Evolutionary conservation across 805 yeast species (phyloP).

Genomic region (Starmerella ratchasimensis): DNA sequence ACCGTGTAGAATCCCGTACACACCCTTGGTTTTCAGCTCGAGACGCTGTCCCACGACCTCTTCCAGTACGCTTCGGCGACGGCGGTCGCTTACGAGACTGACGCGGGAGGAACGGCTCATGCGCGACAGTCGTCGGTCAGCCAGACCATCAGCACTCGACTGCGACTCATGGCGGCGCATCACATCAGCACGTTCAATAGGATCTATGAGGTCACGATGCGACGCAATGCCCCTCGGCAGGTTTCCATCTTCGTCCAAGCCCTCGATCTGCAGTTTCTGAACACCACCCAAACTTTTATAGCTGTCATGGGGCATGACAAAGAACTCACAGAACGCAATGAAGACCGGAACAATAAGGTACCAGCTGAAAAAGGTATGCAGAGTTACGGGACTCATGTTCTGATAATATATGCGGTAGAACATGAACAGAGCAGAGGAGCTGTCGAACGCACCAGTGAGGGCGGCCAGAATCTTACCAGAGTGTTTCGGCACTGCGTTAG

Average conservation of each 20-base stretch:
- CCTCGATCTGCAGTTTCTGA: slow-evolving; percentile 42
- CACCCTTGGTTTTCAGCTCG: slow-evolving; percentile 23
- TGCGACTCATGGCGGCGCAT: slow-evolving; percentile 11
- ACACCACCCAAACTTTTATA: slow-evolving; percentile 38
- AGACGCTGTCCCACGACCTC: slow-evolving; percentile 8
- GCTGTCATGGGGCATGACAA: slow-evolving; percentile 66
- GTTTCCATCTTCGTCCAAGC: slow-evolving; percentile 54
- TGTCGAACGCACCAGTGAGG: slow-evolving; percentile 86
- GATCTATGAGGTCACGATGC: neutral
- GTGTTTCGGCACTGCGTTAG: slow-evolving; percentile 70
- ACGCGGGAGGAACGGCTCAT: slow-evolving; percentile 1
- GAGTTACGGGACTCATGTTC: slow-evolving; percentile 27
- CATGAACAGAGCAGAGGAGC: slow-evolving; percentile 79
- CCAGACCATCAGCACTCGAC: neutral
- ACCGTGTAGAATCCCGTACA: slow-evolving; percentile 71
- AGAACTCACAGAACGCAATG: slow-evolving; percentile 56
- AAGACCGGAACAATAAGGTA: slow-evolving; percentile 69
- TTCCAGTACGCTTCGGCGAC: slow-evolving; percentile 13
- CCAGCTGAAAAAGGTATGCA: slow-evolving; percentile 47
- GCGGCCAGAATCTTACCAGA: slow-evolving; percentile 73
- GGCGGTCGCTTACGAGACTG: slow-evolving; percentile 8
- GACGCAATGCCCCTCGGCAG: slow-evolving; percentile 8
- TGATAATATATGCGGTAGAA: slow-evolving; percentile 56
- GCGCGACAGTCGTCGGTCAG: neutral
- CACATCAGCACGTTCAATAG: slow-evolving; percentile 4